Conservation (phyloP, 2,329 filamentous ascomycete genomes). For the Phyllosticta paracitricarpa region DNA sequence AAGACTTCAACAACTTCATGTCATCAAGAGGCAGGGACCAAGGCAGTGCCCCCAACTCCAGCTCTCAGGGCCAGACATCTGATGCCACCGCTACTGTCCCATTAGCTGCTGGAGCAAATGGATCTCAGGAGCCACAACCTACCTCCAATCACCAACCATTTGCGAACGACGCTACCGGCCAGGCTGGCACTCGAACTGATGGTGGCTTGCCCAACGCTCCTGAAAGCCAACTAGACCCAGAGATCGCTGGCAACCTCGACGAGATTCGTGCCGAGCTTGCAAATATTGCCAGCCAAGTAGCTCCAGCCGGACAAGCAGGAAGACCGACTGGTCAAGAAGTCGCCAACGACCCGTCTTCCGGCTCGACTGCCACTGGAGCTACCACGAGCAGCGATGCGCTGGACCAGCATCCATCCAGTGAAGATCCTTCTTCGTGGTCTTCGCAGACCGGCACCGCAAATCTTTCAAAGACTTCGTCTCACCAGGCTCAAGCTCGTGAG, state of each 20-base stretch:
- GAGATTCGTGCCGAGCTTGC: neutral
- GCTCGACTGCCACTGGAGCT: neutral
- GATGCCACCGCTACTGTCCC: neutral
- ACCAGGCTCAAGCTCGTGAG: neutral
- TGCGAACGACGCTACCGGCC: neutral
- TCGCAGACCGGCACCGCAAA: neutral
- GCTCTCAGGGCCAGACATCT: neutral
- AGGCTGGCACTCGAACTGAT: neutral
- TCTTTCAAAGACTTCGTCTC: neutral
- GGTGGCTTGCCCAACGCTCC: too few species aligned
- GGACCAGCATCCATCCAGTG: neutral
- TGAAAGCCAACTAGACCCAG: too few species aligned
- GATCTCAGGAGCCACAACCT: neutral
- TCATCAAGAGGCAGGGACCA: neutral
- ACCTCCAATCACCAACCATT: neutral
- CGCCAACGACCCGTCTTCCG: neutral
- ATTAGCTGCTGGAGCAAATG: neutral
- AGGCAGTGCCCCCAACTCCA: neutral
- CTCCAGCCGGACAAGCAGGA: too few species aligned
- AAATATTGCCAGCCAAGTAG: neutral
- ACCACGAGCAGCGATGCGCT: neutral
- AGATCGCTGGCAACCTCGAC: too few species aligned
- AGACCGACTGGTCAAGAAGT: neutral
- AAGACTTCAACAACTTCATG: neutral
- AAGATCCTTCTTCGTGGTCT: neutral